Evolutionary conservation across 345 rosid species (phyloP).

Genomic region (Hypericum perforatum): DNA sequence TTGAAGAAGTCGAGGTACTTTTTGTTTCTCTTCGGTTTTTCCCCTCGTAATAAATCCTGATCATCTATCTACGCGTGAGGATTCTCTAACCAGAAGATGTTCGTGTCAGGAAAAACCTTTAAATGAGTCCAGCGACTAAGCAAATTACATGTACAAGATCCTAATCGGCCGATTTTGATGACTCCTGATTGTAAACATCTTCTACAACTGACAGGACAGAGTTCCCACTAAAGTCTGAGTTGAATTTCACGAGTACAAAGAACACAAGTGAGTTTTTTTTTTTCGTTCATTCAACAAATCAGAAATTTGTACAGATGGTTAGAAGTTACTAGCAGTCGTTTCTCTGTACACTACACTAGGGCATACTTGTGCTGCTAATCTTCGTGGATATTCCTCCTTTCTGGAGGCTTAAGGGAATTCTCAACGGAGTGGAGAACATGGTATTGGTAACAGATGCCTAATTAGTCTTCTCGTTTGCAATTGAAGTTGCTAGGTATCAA

Average conservation of each 20-base stretch:
- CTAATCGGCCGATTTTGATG: slow-evolving; percentile 12
- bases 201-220: slow-evolving; percentile 17
- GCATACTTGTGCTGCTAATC: too few relatives aligned
- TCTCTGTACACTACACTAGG: too few relatives aligned
- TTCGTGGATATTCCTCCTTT: too few relatives aligned
- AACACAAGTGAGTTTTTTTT: background rate
- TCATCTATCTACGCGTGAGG: background rate
- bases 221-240: slow-evolving; percentile 4
- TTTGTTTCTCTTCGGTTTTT: background rate
- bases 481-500: too few relatives aligned
- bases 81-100: slow-evolving; percentile 5
- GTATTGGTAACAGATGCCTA: too few relatives aligned
- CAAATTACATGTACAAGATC: slow-evolving; percentile 4
- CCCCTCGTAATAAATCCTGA: background rate
- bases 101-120: slow-evolving; percentile 26
- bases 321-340: background rate
- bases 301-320: slow-evolving; percentile 2
- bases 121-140: slow-evolving; percentile 27
- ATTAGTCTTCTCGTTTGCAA: too few relatives aligned
- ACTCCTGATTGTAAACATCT: slow-evolving; percentile 12
- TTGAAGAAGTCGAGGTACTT: slow-evolving; percentile 39
- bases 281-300: background rate
- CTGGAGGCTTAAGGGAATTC: too few relatives aligned
- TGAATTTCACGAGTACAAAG: background rate
- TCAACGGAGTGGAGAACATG: too few relatives aligned